Evolutionary conservation across 139 green algal genomes (phyloP), one percentile per base, ranked within the genome.

Genomic region (Chlorella sorokiniana): DNA sequence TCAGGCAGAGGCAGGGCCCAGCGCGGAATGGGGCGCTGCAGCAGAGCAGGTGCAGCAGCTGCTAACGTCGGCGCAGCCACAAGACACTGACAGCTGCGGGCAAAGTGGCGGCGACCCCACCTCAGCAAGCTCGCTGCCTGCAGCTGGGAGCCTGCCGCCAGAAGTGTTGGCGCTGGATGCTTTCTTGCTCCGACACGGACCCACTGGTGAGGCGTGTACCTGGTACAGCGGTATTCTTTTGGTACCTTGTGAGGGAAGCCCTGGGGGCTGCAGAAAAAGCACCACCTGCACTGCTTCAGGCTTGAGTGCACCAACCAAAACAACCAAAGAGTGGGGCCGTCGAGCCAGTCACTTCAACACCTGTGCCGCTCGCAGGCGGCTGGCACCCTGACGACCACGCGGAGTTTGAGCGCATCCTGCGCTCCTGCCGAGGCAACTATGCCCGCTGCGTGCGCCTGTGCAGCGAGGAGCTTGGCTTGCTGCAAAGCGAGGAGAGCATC

Each of bases 381-480:
- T 88, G 84, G 84, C 74, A 88, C 45, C 56, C 79, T 16, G 84
- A 88, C 16, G 84, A 86, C 59, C 79, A 88, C 27, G 63, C 54
- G 7, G 79, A 86, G 65, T 88, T 85, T 81, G 67, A 81, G 65
- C 67, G 67, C 20, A 81, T 86, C 31, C 67, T 86, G 73, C 74
- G 64, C 6, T 59, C 44, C 42, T 88, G 84, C 73, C 42, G 72
- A 11, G 79, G 80, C 20, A 74, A 80, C 68, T 85, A 86, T 31
- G 44, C 61, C 3, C 77, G 76, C 64, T 52, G 41, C 22, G 64
- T 64, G 41, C 64, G 68, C 25, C 64, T 83, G 29, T 76, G 64
- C 45, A 6, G 29, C 22, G 41, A 76, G 35, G 27, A 68, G 35
- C 51, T 83, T 35, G 64, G 64, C 35, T 35, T 76, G 48, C 64